Percentiles rank a stretch among this genome's conserved stretches.
Evolutionary conservation across 73 alveolate species (phyloP).

Genomic region (Blepharisma stoltei): DNA sequence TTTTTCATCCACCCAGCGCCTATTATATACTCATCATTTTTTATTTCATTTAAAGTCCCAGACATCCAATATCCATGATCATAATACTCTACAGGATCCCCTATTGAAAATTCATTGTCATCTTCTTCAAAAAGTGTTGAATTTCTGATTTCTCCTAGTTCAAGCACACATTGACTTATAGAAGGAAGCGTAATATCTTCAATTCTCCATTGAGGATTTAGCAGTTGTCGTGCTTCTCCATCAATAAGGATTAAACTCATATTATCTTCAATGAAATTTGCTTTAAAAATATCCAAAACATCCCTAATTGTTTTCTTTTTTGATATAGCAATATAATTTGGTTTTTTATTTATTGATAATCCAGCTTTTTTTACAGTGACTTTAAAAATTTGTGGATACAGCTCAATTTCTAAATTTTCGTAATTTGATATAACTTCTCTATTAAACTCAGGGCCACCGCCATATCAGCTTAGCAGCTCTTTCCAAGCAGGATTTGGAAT

Average conservation of each 20-base stretch:
- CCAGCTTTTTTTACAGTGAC: background rate
- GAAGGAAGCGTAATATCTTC: background rate
- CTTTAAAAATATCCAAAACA: background rate
- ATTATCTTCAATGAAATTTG: constrained; percentile 1
- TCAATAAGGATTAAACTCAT: background rate
- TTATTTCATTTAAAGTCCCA: background rate
- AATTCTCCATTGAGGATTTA: background rate
- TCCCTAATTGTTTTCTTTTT: background rate
- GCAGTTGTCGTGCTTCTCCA: background rate
- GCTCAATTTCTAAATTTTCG: background rate
- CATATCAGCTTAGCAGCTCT: constrained; percentile 11
- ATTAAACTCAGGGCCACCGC: constrained; percentile 13
- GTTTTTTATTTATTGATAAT: background rate
- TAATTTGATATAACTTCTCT: constrained; percentile 7
- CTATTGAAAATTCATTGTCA: background rate
- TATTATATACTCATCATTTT: background rate
- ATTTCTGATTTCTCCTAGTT: background rate
- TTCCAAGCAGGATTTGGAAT: background rate
- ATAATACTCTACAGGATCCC: background rate
- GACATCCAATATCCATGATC: constrained; percentile 24
- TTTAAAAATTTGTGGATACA: constrained; percentile 4
- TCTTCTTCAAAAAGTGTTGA: background rate
- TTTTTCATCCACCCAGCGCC: constrained; percentile 21
- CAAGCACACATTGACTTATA: background rate
- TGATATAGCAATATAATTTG: background rate